phyloP scores from a whole-genome alignment of 192 early-diverging fungal species.

The Spizellomyces sp. region DNA sequence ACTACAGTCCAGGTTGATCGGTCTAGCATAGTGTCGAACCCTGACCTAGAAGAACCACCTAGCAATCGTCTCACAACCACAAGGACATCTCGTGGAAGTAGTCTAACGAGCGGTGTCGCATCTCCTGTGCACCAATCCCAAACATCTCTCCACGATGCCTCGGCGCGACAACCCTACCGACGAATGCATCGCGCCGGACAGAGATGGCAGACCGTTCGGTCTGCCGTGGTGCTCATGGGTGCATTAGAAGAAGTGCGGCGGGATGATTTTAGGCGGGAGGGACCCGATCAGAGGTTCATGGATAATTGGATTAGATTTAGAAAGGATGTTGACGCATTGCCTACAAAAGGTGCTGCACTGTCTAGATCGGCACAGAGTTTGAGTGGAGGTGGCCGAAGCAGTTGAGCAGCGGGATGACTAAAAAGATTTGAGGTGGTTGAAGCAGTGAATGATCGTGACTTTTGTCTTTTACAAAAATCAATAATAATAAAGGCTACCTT shows the following conservation, averaged over 20 bases:
- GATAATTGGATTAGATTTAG: slow-evolving; percentile 50
- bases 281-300: slow-evolving; percentile 41
- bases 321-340: slow-evolving; percentile 35
- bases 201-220: slow-evolving; percentile 46
- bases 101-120: neutral
- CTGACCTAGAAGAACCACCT: neutral
- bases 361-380: neutral
- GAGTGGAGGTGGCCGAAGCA: neutral
- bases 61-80: neutral
- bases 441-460: too few relatives aligned
- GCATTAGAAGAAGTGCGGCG: slow-evolving; percentile 37
- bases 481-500: too few relatives aligned
- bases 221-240: slow-evolving; percentile 47
- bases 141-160: slow-evolving; percentile 1
- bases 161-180: slow-evolving; percentile 9
- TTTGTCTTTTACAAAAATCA: too few relatives aligned
- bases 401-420: too few relatives aligned
- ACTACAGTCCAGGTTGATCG: slow-evolving; percentile 20
- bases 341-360: slow-evolving; percentile 12
- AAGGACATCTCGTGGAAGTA: neutral
- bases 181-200: slow-evolving; percentile 5
- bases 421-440: too few relatives aligned
- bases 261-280: slow-evolving; percentile 28
- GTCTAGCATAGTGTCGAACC: neutral
- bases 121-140: neutral